A percentile compares a stretch with the other conserved stretches of the same genome.
Evolutionary conservation across 768 basidiomycete genomes (phyloP).

Genomic region (Boletales sp.): DNA sequence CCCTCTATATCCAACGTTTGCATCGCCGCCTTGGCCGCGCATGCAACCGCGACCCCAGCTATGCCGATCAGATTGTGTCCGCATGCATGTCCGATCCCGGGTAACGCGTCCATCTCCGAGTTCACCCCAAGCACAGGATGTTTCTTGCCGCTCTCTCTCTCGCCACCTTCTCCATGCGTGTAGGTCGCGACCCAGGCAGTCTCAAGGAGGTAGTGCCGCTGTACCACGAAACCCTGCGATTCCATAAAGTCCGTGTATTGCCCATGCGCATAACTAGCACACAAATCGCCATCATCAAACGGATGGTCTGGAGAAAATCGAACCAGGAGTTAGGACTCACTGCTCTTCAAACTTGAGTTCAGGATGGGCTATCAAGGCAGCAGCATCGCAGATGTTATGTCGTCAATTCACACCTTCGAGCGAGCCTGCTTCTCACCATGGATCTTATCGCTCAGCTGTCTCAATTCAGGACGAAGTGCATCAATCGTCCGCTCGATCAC

Average conservation of each 20-base stretch:
- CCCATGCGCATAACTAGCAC: slow-evolving; percentile 63
- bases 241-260: slow-evolving; percentile 64
- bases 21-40: slow-evolving; percentile 60
- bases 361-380: slow-evolving; percentile 50
- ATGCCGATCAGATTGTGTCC: slow-evolving; percentile 83
- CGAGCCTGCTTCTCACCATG: slow-evolving; percentile 42
- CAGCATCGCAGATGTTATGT: too few relatives aligned
- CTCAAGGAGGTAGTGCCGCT: slow-evolving; percentile 54
- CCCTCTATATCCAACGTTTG: slow-evolving; percentile 60
- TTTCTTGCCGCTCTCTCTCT: background rate
- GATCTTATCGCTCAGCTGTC: slow-evolving; percentile 65
- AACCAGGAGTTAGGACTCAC: slow-evolving; percentile 34
- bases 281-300: too few relatives aligned
- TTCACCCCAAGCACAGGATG: slow-evolving; percentile 61
- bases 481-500: slow-evolving; percentile 57
- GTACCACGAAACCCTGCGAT: slow-evolving; percentile 62
- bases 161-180: slow-evolving; percentile 28
- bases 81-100: slow-evolving; percentile 64
- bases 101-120: slow-evolving; percentile 72
- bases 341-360: slow-evolving; percentile 67
- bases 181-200: slow-evolving; percentile 78
- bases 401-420: too few relatives aligned
- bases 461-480: slow-evolving; percentile 51
- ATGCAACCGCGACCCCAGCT: slow-evolving; percentile 65
- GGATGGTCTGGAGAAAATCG: too few relatives aligned